phyloP scores from a whole-genome alignment of 805 yeast genomes.

The Saccharomycopsis guyanensis region DNA sequence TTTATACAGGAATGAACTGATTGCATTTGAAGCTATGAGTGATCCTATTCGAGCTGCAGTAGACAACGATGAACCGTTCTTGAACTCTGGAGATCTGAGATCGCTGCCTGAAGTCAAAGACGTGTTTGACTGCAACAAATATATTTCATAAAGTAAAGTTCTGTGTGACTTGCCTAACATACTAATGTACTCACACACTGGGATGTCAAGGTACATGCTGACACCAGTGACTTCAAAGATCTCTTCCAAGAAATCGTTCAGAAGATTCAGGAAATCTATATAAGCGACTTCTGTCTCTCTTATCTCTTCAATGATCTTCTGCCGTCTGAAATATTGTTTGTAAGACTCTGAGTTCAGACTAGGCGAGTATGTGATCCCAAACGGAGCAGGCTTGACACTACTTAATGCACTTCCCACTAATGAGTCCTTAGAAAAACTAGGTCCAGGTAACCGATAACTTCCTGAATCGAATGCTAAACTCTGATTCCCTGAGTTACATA shows the following conservation, averaged over 20 bases:
- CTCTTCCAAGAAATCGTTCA: slow-evolving; percentile 37
- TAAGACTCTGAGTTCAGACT: slow-evolving; percentile 20
- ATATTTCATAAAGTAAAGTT: slow-evolving; percentile 18
- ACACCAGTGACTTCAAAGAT: slow-evolving; percentile 29
- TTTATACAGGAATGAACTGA: slow-evolving; percentile 28
- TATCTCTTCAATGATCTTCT: slow-evolving; percentile 38
- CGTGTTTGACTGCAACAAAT: not conserved
- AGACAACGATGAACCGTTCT: slow-evolving; percentile 17
- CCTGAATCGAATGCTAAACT: no score
- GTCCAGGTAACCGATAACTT: no score
- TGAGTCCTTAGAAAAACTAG: no score
- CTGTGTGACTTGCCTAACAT: slow-evolving; percentile 22
- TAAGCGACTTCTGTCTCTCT: slow-evolving; percentile 42
- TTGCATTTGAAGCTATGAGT: slow-evolving; percentile 24
- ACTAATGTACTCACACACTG: slow-evolving; percentile 26
- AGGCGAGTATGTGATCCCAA: slow-evolving; percentile 18
- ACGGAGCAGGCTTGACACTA: slow-evolving; percentile 8
- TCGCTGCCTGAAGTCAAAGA: not conserved
- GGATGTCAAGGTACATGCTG: slow-evolving; percentile 31
- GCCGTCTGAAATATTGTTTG: slow-evolving; percentile 23
- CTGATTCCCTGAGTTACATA: no score
- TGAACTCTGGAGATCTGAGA: not conserved
- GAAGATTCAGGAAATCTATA: slow-evolving; percentile 36
- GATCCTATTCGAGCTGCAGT: slow-evolving; percentile 24
- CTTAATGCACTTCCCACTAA: no score